These are phyloP conservation scores for Benincasa hispida DNA, from an alignment of 306 rosid genomes.

Conservation along the genomic window DNA sequence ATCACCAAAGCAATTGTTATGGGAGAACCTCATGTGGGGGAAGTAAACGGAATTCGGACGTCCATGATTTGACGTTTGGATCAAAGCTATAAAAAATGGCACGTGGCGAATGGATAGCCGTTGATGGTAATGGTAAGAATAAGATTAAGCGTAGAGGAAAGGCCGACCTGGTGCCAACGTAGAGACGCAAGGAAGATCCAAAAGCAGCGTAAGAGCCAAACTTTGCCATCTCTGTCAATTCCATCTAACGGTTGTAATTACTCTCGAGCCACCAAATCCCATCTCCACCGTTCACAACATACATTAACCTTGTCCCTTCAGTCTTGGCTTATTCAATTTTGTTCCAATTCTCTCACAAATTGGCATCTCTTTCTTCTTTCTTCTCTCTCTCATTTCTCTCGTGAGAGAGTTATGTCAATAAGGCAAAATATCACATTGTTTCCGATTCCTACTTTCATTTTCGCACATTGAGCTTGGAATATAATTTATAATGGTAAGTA, in stretches of 20 bases:
- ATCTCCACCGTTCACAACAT: constrained; percentile 38
- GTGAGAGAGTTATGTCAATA: background rate
- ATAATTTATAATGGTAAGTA: constrained; percentile 1
- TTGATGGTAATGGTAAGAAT: background rate
- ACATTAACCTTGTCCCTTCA: constrained; percentile 8
- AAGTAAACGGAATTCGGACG: background rate
- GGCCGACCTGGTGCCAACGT: constrained; percentile 54
- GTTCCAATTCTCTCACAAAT: constrained; percentile 3
- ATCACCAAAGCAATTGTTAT: background rate
- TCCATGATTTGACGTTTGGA: background rate
- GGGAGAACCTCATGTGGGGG: background rate
- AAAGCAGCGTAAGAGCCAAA: constrained; percentile 79
- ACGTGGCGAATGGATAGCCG: background rate
- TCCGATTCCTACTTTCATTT: constrained; percentile 7
- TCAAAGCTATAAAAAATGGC: background rate
- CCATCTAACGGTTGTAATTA: constrained; percentile 25
- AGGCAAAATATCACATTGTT: constrained; percentile 10
- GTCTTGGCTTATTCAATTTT: background rate
- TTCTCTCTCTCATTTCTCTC: background rate
- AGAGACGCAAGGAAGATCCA: constrained; percentile 73
- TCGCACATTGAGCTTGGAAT: constrained; percentile 15
- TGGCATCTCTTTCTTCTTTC: constrained; percentile 15
- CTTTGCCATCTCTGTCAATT: constrained; percentile 35
- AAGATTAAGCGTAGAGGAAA: constrained; percentile 47
- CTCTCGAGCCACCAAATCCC: constrained; percentile 35